A percentile compares a stretch with the other conserved stretches of the same genome.
phyloP scores from a whole-genome alignment of 345 rosid genomes.

The Eutrema heterophyllum region DNA sequence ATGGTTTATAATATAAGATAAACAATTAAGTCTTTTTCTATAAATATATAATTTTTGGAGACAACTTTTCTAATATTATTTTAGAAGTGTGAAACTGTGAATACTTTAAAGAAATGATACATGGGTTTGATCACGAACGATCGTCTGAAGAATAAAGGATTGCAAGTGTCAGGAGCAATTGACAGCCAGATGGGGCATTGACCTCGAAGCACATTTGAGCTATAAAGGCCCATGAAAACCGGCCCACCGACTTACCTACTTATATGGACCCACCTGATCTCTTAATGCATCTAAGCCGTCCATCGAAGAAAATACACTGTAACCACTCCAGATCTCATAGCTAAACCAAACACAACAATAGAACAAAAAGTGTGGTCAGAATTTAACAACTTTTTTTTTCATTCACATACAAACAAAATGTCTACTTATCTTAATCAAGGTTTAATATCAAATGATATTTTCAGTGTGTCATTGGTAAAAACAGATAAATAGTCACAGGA shows the following conservation, averaged over 20 bases:
- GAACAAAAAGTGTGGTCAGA: slow-evolving; percentile 25
- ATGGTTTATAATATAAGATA: not conserved
- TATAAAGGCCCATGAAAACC: slow-evolving; percentile 7
- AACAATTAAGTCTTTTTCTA: not conserved
- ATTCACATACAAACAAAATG: slow-evolving; percentile 16
- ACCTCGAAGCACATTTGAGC: not conserved
- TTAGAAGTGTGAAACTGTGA: not conserved
- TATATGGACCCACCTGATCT: slow-evolving; percentile 10
- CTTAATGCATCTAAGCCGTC: slow-evolving; percentile 25
- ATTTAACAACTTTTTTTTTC: slow-evolving; percentile 6
- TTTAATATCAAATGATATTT: too few relatives aligned
- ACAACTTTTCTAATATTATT: not conserved
- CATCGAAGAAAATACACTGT: not conserved
- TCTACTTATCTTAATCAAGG: not conserved
- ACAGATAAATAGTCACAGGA: not conserved
- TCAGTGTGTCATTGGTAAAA: not conserved
- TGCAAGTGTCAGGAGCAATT: slow-evolving; percentile 7
- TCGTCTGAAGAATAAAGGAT: not conserved
- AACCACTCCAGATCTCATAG: slow-evolving; percentile 24
- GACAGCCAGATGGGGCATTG: slow-evolving; percentile 17
- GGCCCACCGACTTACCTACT: slow-evolving; percentile 28
- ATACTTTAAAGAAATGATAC: not conserved
- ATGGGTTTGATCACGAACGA: not conserved
- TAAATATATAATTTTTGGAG: not conserved
- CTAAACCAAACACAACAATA: slow-evolving; percentile 22